Evolutionary conservation across 306 rosid species (phyloP).

Genomic region (Acacia melanoxylon): DNA sequence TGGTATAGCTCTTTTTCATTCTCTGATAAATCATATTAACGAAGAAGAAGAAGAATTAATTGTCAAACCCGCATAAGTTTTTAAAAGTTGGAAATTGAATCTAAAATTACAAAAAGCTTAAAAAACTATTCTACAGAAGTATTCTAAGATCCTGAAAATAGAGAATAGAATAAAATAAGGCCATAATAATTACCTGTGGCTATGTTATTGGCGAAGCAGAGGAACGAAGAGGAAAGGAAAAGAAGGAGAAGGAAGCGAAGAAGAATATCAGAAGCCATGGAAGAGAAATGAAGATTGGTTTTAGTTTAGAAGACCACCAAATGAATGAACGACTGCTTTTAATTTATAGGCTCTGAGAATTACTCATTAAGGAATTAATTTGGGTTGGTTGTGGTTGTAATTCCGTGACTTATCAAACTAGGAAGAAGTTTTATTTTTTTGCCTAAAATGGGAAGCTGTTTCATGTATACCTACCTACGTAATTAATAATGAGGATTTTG

Average conservation of each 20-base stretch:
- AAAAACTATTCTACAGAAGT: too few species aligned
- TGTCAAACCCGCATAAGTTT: not conserved
- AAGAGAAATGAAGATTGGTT: not conserved
- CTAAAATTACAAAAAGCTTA: too few species aligned
- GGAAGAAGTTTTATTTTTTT: too few species aligned
- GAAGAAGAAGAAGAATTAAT: not conserved
- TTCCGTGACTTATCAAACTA: not conserved
- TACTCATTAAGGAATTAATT: not conserved
- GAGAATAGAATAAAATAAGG: not conserved
- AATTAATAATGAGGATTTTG: not conserved
- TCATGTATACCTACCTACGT: not conserved
- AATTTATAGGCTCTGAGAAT: not conserved
- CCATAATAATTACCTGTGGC: not conserved
- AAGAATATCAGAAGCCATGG: not conserved
- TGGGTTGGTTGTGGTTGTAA: not conserved
- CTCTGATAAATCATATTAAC: not conserved
- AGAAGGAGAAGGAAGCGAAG: conserved; percentile 19
- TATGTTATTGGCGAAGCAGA: not conserved
- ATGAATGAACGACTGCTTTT: not conserved
- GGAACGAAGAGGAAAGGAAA: conserved; percentile 7
- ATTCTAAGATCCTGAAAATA: too few species aligned
- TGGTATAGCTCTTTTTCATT: not conserved
- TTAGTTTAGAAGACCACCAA: not conserved
- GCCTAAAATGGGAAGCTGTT: not conserved
- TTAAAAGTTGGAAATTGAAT: not conserved